phyloP scores from a whole-genome alignment of 768 basidiomycete genomes.

The Phanerochaete sordida region DNA sequence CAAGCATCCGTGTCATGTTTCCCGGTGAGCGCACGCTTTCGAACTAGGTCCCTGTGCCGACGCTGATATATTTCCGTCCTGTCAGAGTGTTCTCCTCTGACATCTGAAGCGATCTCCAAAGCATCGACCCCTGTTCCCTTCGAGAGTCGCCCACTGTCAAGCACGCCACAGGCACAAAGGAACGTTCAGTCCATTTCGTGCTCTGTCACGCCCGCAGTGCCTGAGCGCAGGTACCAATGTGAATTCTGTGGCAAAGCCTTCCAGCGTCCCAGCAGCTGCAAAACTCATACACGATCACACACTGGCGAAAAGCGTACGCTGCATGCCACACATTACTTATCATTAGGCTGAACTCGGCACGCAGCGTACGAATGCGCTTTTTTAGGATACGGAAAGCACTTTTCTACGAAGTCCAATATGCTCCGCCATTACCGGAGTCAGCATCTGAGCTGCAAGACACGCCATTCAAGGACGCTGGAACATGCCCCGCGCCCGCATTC shows the following conservation, averaged over 20 bases:
- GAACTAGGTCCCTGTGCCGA: background rate
- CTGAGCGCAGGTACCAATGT: background rate
- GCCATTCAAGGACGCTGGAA: too few species aligned
- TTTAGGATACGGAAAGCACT: too few species aligned
- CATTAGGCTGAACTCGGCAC: too few species aligned
- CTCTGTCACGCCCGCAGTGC: background rate
- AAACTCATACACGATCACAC: background rate
- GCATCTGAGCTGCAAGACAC: too few species aligned
- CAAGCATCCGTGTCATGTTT: background rate
- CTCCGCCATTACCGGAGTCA: too few species aligned
- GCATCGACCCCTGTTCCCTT: too few species aligned
- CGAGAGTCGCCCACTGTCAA: too few species aligned
- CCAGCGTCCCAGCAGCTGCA: background rate
- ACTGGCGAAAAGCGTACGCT: background rate
- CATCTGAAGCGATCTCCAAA: background rate
- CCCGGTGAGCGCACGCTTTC: background rate
- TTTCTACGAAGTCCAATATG: too few species aligned
- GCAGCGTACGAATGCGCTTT: too few species aligned
- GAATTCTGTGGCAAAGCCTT: background rate
- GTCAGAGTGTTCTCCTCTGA: background rate
- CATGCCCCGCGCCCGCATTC: too few species aligned
- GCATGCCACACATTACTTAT: background rate
- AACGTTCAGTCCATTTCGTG: too few species aligned
- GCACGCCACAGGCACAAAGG: too few species aligned
- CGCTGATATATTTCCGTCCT: background rate